Evolutionary conservation across 495 filamentous ascomycete genomes (phyloP), one percentile per base, ranked within the genome.

Genomic region (Cercophora newfieldiana): DNA sequence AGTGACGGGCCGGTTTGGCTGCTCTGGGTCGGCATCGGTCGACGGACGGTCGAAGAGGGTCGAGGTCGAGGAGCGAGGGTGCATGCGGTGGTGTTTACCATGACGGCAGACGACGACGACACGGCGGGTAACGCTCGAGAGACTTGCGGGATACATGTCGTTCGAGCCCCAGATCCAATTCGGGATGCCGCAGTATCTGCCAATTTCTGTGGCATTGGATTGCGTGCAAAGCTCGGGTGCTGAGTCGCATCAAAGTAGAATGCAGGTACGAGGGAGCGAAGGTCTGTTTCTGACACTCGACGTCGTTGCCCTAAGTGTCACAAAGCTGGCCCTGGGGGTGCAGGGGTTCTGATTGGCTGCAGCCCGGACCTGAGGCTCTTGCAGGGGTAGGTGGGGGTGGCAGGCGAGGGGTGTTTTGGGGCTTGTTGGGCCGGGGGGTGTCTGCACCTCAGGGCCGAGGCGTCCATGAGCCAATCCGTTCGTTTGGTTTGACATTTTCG

Each of bases 211-310:
- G 25, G 18, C n/a, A 31, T 8, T 16, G 47, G 28, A 14, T 3
- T 16, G 16, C 10, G 18, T 25, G 25, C 8, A 49, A 30, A n/a
- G 5, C 28, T 31, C 51, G 59, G 24, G 33, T 25, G 48, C 44
- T 33, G 60, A 63, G 73, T 72, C 67, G 51, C 62, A 50, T 68
- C 66, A 63, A 64, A 28, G 69, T 72, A 50, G 66, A 33, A 54
- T 47, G 53, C 37, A 69, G 58, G 68, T 66, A 64, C 55, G 63
- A 56, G 61, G 67, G 29, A 63, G 58, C 28, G 65, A 53, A 54
- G 65, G 72, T 70, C 73, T 72, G 69, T 74, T 69, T 73, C 67
- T 67, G 68, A 75, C 69, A 72, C 64, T 66, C 68, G 70, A 67
- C 58, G 70, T 72, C 59, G 58, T 62, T 75, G 74, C 66, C 66